phyloP scores from a whole-genome alignment of 2,329 filamentous ascomycete genomes.

The Dendryphion nanum region DNA sequence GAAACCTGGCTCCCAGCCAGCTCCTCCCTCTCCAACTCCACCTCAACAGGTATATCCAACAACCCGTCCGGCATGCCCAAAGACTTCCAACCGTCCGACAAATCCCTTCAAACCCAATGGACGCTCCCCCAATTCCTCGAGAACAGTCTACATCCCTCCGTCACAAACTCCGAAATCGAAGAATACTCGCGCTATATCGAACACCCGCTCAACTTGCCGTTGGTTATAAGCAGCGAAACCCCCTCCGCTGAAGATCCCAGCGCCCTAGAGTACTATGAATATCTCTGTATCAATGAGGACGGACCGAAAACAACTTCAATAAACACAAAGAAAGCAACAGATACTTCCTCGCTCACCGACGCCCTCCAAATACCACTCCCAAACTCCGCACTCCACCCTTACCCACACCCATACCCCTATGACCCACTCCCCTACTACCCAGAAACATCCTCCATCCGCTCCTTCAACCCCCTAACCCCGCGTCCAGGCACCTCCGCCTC shows the following conservation, averaged over 20 bases:
- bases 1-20: conserved; percentile 26
- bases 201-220: conserved; percentile 83
- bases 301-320: conserved; percentile 2
- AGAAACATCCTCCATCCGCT: conserved; percentile 25
- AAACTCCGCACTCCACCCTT: background rate
- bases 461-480: conserved; percentile 11
- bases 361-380: background rate
- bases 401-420: conserved; percentile 2
- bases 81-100: conserved; percentile 61
- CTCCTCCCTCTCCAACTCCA: conserved; percentile 20
- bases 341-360: background rate
- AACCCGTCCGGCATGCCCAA: conserved; percentile 13
- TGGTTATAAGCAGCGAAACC: conserved; percentile 71
- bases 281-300: conserved; percentile 59
- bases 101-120: conserved; percentile 81
- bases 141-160: conserved; percentile 81
- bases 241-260: conserved; percentile 50
- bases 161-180: conserved; percentile 71
- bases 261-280: conserved; percentile 73
- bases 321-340: no score
- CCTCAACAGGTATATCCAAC: conserved; percentile 22
- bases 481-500: conserved; percentile 21
- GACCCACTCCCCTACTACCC: conserved; percentile 11
- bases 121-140: conserved; percentile 83
- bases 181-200: conserved; percentile 87